Evolutionary conservation across 352 stramenopile species (phyloP), one percentile per base, ranked within the genome.

Genomic region (Pythium graminicola): DNA sequence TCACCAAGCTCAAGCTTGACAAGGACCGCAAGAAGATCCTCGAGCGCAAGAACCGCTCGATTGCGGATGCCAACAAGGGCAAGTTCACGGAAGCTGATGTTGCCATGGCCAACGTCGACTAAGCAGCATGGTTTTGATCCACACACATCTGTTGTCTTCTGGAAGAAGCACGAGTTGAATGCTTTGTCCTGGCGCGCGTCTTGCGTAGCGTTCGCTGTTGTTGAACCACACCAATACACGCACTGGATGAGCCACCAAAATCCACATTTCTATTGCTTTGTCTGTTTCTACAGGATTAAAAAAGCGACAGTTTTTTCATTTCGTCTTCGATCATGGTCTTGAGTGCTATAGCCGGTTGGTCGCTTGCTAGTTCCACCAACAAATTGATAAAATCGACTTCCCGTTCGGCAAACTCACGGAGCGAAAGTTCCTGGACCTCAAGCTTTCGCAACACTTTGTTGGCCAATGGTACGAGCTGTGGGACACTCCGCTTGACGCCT

Each of bases 1-100:
- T 99, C 81, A 99, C 96, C 64, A 99, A 99, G 82, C 80, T 99
- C 59, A 99, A 99, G 89, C 89, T 99, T 58, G 95, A 99, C 88
- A 99, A 99, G 90, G 95, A 98, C 76, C 93, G 97, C 70, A 99
- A 99, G 81, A 97, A 96, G 59, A 96, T 98, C 65, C 76, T 99
- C 48, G 96, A 99, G 73, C 93, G 96, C 77, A 99, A 99, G 85
- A 96, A 97, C 70, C 92, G 88, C 60, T 76, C 81, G 29, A 69
- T 79, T 41, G 65, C 67, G 49, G 78, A 89, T 65, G 74, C 72
- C 54, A 72, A 76, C 63, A 93, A 95, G 85, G 79, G 78, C 81
- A 95, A 95, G 80, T 93, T 92, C 72, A 93, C 84, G 47, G 84
- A 94, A 67, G 68, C 76, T 57, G 85, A 92, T 65, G 86, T 92